Percentiles rank a stretch among this genome's conserved stretches.
These are phyloP conservation scores for Populus alba DNA, from an alignment of 345 rosid genomes.

Conservation along the genomic window DNA sequence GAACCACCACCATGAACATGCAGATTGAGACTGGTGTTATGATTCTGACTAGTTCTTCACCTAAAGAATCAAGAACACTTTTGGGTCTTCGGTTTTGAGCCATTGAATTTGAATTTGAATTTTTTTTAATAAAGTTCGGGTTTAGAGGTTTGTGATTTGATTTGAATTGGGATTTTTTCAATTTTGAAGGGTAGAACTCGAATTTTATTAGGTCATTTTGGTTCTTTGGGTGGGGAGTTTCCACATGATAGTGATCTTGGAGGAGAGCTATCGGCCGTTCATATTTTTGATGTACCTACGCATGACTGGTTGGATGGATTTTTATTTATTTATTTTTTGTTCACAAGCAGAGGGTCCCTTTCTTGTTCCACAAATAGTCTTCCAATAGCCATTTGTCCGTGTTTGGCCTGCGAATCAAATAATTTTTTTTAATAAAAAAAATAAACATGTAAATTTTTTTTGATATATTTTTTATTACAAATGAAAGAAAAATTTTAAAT, in stretches of 20 bases:
- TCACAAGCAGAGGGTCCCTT: no score
- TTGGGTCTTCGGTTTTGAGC: constrained; percentile 59
- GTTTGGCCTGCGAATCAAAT: no score
- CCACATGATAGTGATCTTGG: neutral
- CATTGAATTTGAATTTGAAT: constrained; percentile 34
- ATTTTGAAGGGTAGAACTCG: neutral
- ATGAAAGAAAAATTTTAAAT: no score
- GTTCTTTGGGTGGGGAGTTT: neutral
- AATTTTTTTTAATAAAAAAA: no score
- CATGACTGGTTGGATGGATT: no score
- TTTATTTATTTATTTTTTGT: no score
- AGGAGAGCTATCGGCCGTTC: neutral
- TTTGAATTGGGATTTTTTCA: neutral
- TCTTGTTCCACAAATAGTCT: no score
- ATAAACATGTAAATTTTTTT: no score
- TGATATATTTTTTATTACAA: no score
- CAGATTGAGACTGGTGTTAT: constrained; percentile 83
- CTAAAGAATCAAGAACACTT: constrained; percentile 53
- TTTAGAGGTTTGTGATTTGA: neutral
- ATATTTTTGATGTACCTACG: neutral
- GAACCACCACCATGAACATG: constrained; percentile 76
- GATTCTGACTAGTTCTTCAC: constrained; percentile 85
- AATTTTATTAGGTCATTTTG: neutral
- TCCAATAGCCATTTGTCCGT: no score
- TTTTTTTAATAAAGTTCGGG: constrained; percentile 18